Conservation (phyloP, 1,284 basidiomycete species). For the Puccinia novopanici region DNA sequence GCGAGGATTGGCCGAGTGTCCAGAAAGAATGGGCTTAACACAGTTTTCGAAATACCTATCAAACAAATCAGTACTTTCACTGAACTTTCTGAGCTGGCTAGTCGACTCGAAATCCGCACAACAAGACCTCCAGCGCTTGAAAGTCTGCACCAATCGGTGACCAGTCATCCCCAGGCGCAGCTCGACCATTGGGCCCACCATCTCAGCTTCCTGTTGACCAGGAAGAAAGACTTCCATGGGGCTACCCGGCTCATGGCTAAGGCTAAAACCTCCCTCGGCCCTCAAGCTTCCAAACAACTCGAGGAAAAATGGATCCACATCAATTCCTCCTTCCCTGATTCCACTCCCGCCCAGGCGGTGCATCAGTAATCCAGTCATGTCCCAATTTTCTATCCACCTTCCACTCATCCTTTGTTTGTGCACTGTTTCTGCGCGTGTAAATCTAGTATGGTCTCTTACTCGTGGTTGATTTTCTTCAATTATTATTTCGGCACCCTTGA, state of each 20-base stretch:
- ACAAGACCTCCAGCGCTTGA: slow-evolving; percentile 9
- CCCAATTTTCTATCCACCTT: no score
- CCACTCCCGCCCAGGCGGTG: background rate
- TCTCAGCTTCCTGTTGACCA: slow-evolving; percentile 20
- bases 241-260: slow-evolving; percentile 8
- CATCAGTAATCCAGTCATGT: background rate
- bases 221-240: slow-evolving; percentile 6
- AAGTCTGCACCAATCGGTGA: slow-evolving; percentile 5
- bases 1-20: slow-evolving; percentile 6
- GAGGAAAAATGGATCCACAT: slow-evolving; percentile 23
- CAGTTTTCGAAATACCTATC: slow-evolving; percentile 21
- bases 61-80: slow-evolving; percentile 23
- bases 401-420: background rate
- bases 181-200: slow-evolving; percentile 17
- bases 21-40: background rate
- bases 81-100: slow-evolving; percentile 24
- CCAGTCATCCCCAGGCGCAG: slow-evolving; percentile 20
- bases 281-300: slow-evolving; percentile 1
- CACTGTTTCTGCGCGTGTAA: background rate
- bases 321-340: background rate
- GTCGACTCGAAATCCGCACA: background rate
- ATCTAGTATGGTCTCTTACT: background rate
- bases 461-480: background rate
- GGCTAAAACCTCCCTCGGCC: slow-evolving; percentile 10
- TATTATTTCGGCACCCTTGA: background rate